Evolutionary conservation across 2,329 filamentous ascomycete genomes (phyloP).

Genomic region (Penicillium sp.): DNA sequence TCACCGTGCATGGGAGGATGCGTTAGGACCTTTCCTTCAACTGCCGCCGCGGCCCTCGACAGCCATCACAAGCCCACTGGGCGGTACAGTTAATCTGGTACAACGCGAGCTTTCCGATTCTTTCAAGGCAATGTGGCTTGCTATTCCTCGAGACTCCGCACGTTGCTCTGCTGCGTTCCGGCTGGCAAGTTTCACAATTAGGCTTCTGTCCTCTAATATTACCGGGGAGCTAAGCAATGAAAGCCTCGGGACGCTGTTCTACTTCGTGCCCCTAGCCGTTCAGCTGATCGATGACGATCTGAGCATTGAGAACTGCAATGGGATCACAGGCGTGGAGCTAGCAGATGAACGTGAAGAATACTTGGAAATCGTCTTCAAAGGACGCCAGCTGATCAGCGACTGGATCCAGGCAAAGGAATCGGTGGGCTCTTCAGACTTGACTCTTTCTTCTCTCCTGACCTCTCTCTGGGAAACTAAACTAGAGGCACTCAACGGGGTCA

Average conservation of each 20-base stretch:
- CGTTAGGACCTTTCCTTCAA: conserved; percentile 53
- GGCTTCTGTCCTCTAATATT: conserved; percentile 50
- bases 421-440: conserved; percentile 10
- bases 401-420: conserved; percentile 36
- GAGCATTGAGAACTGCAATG: conserved; percentile 52
- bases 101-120: conserved; percentile 28
- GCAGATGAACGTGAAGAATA: conserved; percentile 51
- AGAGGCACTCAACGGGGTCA: conserved; percentile 28
- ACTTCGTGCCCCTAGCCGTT: conserved; percentile 51
- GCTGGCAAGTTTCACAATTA: conserved; percentile 66
- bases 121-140: conserved; percentile 25
- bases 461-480: conserved; percentile 35
- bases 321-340: conserved; percentile 48
- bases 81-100: conserved; percentile 65
- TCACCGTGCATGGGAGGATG: conserved; percentile 59
- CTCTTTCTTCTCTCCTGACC: conserved; percentile 23
- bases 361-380: conserved; percentile 50
- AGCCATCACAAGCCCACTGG: conserved; percentile 68
- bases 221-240: conserved; percentile 31
- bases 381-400: conserved; percentile 45
- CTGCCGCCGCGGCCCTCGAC: conserved; percentile 52
- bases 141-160: conserved; percentile 57
- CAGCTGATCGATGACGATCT: conserved; percentile 59
- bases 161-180: conserved; percentile 70
- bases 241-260: conserved; percentile 42